Conservation (phyloP, 768 basidiomycete genomes). For the Coprinellus aureogranulatus region DNA sequence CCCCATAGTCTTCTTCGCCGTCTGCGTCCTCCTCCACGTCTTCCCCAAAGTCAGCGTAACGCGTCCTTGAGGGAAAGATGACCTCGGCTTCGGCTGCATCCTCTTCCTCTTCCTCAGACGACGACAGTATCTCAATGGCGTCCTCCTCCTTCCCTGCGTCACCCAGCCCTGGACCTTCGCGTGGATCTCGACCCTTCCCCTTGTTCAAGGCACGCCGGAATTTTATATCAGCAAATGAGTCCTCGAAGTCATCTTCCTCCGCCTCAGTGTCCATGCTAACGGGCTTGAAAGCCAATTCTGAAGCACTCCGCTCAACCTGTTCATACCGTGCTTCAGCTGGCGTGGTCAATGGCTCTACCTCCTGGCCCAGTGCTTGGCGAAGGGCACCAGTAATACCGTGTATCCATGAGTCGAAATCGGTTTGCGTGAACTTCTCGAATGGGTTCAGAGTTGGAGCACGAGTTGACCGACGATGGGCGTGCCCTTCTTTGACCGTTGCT, state of each 20-base stretch:
- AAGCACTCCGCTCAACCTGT: too few relatives aligned
- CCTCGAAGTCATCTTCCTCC: slow-evolving; percentile 40
- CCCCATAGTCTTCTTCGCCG: too few relatives aligned
- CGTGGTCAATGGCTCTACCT: slow-evolving; percentile 12
- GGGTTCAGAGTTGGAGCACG: slow-evolving; percentile 65
- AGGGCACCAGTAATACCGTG: slow-evolving; percentile 58
- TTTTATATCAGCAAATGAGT: slow-evolving; percentile 55
- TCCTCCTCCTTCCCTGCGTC: slow-evolving; percentile 32
- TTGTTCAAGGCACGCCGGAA: slow-evolving; percentile 44
- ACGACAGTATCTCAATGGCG: slow-evolving; percentile 46
- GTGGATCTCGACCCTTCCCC: slow-evolving; percentile 62
- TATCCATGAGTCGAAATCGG: slow-evolving; percentile 72
- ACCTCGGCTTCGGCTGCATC: slow-evolving; percentile 29
- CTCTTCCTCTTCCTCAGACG: slow-evolving; percentile 29
- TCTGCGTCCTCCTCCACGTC: slow-evolving; percentile 17
- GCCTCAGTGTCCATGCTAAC: slow-evolving; percentile 17
- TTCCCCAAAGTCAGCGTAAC: slow-evolving; percentile 15
- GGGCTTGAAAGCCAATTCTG: slow-evolving; percentile 5
- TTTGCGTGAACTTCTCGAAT: slow-evolving; percentile 68
- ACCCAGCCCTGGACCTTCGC: slow-evolving; percentile 56
- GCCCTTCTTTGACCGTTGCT: slow-evolving; percentile 9
- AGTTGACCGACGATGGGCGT: slow-evolving; percentile 17
- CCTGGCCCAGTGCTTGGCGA: slow-evolving; percentile 55
- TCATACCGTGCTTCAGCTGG: too few relatives aligned
- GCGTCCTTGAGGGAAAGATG: background rate